Evolutionary conservation across 495 filamentous ascomycete genomes (phyloP).

Genomic region (Stereocaulon alpinum): DNA sequence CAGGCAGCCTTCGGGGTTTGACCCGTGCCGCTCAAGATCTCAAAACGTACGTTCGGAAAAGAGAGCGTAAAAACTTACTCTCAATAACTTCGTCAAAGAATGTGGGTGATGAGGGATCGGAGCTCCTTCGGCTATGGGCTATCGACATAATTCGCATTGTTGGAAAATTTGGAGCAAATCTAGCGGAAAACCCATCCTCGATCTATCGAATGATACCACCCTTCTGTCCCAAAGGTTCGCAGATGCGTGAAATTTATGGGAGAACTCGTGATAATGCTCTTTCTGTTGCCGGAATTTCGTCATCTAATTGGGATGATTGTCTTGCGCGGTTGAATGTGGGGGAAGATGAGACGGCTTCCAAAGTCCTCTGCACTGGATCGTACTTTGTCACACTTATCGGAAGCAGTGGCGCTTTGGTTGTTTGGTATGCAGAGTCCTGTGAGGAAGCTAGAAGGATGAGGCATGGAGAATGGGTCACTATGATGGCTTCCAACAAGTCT

Average conservation of each 20-base stretch:
- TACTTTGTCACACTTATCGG: too few species aligned
- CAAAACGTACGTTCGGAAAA: neutral
- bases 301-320: slow-evolving; percentile 24
- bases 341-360: neutral
- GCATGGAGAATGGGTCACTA: neutral
- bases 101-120: neutral
- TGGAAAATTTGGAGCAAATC: neutral
- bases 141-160: neutral
- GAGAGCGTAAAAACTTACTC: too few species aligned
- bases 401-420: neutral
- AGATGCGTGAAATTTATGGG: slow-evolving; percentile 18
- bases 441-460: neutral
- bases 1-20: neutral
- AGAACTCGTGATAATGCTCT: neutral
- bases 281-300: slow-evolving; percentile 16
- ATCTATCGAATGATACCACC: slow-evolving; percentile 25
- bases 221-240: slow-evolving; percentile 28
- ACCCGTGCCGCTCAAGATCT: neutral
- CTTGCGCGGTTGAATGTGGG: slow-evolving; percentile 4
- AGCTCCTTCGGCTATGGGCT: neutral
- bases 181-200: neutral
- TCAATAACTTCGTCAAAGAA: neutral
- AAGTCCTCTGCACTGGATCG: too few species aligned
- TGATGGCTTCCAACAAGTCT: neutral
- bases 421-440: slow-evolving; percentile 6